Percentiles rank a stretch among this genome's conserved stretches.
These are phyloP conservation scores for Cladophialophora immunda DNA, from an alignment of 2,329 filamentous ascomycete species.

Conservation along the genomic window DNA sequence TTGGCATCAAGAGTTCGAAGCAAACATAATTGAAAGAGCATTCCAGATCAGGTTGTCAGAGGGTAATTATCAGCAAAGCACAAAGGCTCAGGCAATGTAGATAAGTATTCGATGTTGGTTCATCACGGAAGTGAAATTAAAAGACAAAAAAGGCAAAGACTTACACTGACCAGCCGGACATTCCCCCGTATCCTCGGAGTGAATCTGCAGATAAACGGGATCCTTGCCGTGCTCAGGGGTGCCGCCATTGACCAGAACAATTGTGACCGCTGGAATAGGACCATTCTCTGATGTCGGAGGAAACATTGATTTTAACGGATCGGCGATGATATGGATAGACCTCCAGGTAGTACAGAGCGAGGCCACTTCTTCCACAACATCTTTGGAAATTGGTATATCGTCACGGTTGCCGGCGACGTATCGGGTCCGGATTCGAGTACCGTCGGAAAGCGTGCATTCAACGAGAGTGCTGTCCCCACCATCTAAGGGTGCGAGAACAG, in stretches of 20 bases:
- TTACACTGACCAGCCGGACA: constrained; percentile 90
- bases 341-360: constrained; percentile 20
- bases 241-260: constrained; percentile 51
- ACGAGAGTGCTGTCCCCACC: constrained; percentile 41
- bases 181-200: constrained; percentile 92
- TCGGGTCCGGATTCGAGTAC: constrained; percentile 49
- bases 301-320: constrained; percentile 72
- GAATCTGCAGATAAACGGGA: constrained; percentile 71
- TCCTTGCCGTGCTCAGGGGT: constrained; percentile 46
- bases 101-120: constrained; percentile 92
- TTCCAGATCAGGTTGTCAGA: constrained; percentile 86
- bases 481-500: constrained; percentile 7
- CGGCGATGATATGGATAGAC: constrained; percentile 73
- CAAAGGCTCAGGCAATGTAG: constrained; percentile 97
- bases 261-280: constrained; percentile 74
- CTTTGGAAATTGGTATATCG: constrained; percentile 44
- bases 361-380: not conserved
- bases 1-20: constrained; percentile 10
- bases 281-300: constrained; percentile 75
- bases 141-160: constrained; percentile 54
- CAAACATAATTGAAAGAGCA: constrained; percentile 40
- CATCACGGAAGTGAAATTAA: constrained; percentile 73
- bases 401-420: constrained; percentile 49
- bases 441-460: constrained; percentile 47
- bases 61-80: constrained; percentile 82